These are phyloP conservation scores for Mycena olivaceomarginata DNA, from an alignment of 768 basidiomycete species.

Conservation along the genomic window DNA sequence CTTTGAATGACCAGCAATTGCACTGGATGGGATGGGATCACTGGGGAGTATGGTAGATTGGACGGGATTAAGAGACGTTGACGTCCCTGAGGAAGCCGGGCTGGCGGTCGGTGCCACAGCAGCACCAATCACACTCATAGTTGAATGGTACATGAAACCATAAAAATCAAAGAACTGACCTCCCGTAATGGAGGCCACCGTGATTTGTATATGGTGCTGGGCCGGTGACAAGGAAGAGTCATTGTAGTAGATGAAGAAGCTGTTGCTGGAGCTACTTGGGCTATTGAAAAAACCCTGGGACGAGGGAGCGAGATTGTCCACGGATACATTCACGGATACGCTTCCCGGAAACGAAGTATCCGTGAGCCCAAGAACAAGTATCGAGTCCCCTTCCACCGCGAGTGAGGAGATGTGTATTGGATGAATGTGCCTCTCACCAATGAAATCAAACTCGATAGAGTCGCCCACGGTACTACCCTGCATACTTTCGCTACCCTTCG, in stretches of 20 bases:
- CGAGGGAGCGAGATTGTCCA: not conserved
- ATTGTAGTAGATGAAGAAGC: conserved; percentile 7
- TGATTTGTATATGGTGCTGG: conserved; percentile 11
- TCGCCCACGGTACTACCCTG: not conserved
- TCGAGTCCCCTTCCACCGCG: not conserved
- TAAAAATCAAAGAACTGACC: conserved; percentile 3
- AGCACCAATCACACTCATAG: not conserved
- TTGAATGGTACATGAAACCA: conserved; percentile 10
- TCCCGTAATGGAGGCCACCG: not conserved
- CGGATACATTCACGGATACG: conserved; percentile 7
- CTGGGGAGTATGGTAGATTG: too few relatives aligned
- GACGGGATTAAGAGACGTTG: not conserved
- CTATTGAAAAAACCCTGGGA: not conserved
- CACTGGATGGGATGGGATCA: too few relatives aligned
- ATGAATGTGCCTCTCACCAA: conserved; percentile 6
- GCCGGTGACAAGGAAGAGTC: not conserved
- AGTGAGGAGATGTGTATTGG: not conserved
- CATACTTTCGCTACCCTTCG: conserved; percentile 6
- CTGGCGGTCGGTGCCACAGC: not conserved
- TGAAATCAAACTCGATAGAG: conserved; percentile 5
- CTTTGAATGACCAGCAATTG: too few relatives aligned
- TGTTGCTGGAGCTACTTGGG: not conserved
- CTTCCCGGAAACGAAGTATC: conserved; percentile 4
- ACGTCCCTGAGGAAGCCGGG: not conserved
- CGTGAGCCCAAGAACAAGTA: not conserved